A percentile compares a stretch with the other conserved stretches of the same genome.
Conservation (phyloP, 2,329 filamentous ascomycete genomes). For the Salinomyces thailandicus region DNA sequence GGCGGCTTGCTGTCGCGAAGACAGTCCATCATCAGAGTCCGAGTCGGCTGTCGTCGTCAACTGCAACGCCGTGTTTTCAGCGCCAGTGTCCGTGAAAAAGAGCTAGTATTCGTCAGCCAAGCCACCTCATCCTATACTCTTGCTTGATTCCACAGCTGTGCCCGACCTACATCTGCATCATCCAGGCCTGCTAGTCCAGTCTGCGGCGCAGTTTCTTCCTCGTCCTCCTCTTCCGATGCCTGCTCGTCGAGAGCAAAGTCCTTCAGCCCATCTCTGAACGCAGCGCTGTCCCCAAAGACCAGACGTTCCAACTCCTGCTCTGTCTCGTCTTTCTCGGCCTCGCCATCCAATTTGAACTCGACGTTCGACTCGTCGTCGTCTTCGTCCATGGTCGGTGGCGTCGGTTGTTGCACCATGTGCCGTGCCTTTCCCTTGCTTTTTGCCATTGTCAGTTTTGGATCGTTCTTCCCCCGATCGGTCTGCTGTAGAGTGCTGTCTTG, state of each 20-base stretch:
- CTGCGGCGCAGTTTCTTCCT: slow-evolving; percentile 29
- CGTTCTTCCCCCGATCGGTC: too few species aligned
- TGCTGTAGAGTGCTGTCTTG: too few species aligned
- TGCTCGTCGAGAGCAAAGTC: slow-evolving; percentile 29
- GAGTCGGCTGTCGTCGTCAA: slow-evolving; percentile 31
- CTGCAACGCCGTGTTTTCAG: slow-evolving; percentile 31
- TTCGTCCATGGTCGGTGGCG: slow-evolving; percentile 12
- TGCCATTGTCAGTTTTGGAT: slow-evolving; percentile 3
- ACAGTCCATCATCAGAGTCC: slow-evolving; percentile 29
- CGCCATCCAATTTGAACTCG: slow-evolving; percentile 20
- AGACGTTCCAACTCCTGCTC: slow-evolving; percentile 52
- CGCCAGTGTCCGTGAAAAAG: slow-evolving; percentile 70
- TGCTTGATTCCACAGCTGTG: slow-evolving; percentile 2
- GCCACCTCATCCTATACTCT: neutral
- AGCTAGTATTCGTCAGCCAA: slow-evolving; percentile 36
- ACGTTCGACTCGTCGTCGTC: slow-evolving; percentile 19
- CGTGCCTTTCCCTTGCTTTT: slow-evolving; percentile 3
- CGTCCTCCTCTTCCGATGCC: slow-evolving; percentile 36
- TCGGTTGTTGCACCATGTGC: slow-evolving; percentile 12
- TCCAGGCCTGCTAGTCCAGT: slow-evolving; percentile 51
- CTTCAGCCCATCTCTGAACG: slow-evolving; percentile 67
- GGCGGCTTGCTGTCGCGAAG: slow-evolving; percentile 43
- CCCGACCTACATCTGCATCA: slow-evolving; percentile 55
- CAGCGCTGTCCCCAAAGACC: slow-evolving; percentile 78
- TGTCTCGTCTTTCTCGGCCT: slow-evolving; percentile 20